Evolutionary conservation across 2,329 filamentous ascomycete genomes (phyloP), one percentile per base, ranked within the genome.

Genomic region (Calonectria multiphialidica): DNA sequence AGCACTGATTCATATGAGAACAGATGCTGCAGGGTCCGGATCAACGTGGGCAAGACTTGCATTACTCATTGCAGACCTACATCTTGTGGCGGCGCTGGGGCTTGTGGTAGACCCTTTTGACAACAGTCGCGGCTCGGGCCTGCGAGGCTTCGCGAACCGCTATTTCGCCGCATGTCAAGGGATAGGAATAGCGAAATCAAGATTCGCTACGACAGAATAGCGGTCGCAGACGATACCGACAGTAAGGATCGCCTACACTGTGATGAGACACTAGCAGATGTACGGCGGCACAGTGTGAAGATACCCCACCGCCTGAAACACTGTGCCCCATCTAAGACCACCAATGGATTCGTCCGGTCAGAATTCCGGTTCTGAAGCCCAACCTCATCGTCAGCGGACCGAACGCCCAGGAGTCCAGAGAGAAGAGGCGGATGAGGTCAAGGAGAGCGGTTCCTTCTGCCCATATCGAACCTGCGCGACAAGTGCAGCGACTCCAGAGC

Each of bases 341-440:
- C 64, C 57, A 68, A 50, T 68, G 59, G 59, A 68, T 68, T 68
- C 65, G 70, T 72, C 70, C 65, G 70, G 65, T 72, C 65, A 72
- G 65, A 42, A 47, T 62, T 16, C 68, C 18, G 55, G 42, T 33
- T 40, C 62, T 68, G 55, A 44, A 37, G 70, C 64, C 65, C 57
- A 65, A 72, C 65, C 59, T 59, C 40, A 68, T 47, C 59, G 59
- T 61, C 49, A 64, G 59, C 57, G 35, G 44, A 49, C 37, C 23
- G 49, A 59, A 55, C 33, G n/a, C 49, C 57, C 18, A 18, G 57
- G 50, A 68, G 59, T 49, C 47, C 35, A 47, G 65, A 35, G 61
- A 66, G 55, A 63, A 55, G 49, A 37, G 33, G 55, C 65, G 21
- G 65, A 42, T 59, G 65, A 57, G 42, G 40, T 30, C 30, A 44